phyloP scores from a whole-genome alignment of 768 basidiomycete genomes.

The Mrakia blollopis region DNA sequence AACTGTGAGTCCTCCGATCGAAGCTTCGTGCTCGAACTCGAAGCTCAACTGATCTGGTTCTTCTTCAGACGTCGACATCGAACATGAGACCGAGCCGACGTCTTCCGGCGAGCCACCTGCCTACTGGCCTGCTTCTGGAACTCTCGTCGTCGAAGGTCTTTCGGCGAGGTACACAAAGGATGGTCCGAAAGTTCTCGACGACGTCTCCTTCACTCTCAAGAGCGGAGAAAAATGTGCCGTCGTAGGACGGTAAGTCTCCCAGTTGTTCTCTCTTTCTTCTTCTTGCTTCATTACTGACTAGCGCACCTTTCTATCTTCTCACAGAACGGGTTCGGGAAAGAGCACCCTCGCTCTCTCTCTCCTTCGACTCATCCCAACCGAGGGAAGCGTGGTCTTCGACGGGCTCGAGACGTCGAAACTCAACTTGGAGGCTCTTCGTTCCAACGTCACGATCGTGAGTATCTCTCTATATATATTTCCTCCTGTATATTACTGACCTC shows the following conservation, averaged over 20 bases:
- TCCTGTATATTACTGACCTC: no score
- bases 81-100: slow-evolving; percentile 52
- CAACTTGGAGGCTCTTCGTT: slow-evolving; percentile 56
- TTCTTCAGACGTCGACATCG: slow-evolving; percentile 49
- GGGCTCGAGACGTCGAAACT: slow-evolving; percentile 51
- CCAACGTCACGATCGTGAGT: slow-evolving; percentile 55
- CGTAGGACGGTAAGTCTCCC: slow-evolving; percentile 53
- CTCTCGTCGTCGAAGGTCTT: slow-evolving; percentile 53
- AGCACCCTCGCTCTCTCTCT: slow-evolving; percentile 55
- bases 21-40: background rate
- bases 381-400: slow-evolving; percentile 56
- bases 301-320: no score
- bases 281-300: no score
- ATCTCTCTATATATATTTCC: no score
- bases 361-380: slow-evolving; percentile 56
- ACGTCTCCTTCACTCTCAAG: slow-evolving; percentile 56
- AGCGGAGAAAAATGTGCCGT: slow-evolving; percentile 60
- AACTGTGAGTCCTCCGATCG: no score
- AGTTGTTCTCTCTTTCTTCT: no score
- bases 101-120: slow-evolving; percentile 54
- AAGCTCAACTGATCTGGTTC: background rate
- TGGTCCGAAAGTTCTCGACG: slow-evolving; percentile 58
- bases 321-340: slow-evolving; percentile 50
- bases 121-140: slow-evolving; percentile 60
- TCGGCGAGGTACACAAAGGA: slow-evolving; percentile 55